Evolutionary conservation across 495 filamentous ascomycete genomes (phyloP), one percentile per base, ranked within the genome.

Genomic region (Lophiostoma macrostomum): DNA sequence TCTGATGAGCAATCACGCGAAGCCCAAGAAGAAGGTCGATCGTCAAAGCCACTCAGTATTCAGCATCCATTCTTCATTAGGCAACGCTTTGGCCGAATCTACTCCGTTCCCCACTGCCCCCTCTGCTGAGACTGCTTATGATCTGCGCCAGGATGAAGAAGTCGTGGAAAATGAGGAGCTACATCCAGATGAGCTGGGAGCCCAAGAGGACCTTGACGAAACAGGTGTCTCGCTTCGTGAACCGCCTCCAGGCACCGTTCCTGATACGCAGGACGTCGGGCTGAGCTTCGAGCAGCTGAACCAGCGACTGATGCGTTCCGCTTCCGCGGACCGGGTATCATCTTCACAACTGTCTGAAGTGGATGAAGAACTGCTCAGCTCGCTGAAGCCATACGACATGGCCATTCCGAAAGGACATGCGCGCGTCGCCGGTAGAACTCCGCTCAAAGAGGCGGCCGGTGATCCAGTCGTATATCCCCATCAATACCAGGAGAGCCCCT

Each of bases 21-120:
- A 40, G n/a, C 53, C 43, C 6, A 46, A 54, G 24, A 64, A 51
- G 55, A 66, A 65, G 50, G 64, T 55, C 6, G 57, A 61, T 38
- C 58, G 66, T 16, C 35, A 43, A 18, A 22, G 53, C 37, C 48
- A 49, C 14, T 29, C 50, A 0, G 25, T 50, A 2, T 16, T 47
- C 12, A 45, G 22, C 24, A 23, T 57, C 16, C 6, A 7, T 13
- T 23, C n/a, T 5, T 49, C n/a, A n/a, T 30, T 38, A 44, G 10
- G 12, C 22, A 14, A 14, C n/a, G 13, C 13, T 14, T 5, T 14
- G 34, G 5, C n/a, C 5, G 34, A 18, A n/a, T n/a, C n/a, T n/a
- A n/a, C n/a, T n/a, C n/a, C n/a, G n/a, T n/a, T n/a, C n/a, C n/a
- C n/a, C n/a, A n/a, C n/a, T n/a, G n/a, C n/a, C n/a, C n/a, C n/a